Percentiles rank a stretch among this genome's conserved stretches.
These are phyloP conservation scores for Calonectria pseudoreteaudii DNA, from an alignment of 2,329 filamentous ascomycete species.

Conservation along the genomic window DNA sequence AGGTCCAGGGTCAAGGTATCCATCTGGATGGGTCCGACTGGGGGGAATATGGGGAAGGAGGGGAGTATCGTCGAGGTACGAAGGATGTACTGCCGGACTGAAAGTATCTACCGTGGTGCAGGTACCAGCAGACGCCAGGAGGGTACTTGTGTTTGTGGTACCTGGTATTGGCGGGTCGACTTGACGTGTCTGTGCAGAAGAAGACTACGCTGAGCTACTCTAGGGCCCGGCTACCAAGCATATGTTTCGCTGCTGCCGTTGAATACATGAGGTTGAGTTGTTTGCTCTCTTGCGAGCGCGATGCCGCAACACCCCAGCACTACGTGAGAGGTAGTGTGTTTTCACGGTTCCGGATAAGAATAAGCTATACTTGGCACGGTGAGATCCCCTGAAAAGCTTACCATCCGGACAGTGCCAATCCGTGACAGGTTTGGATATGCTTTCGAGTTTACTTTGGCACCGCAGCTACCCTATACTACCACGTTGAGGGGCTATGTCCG, in stretches of 20 bases:
- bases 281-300: neutral
- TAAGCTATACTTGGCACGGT: neutral
- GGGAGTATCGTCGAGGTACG: conserved; percentile 14
- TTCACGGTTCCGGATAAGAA: neutral
- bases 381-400: neutral
- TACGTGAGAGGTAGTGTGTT: neutral
- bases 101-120: neutral
- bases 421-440: neutral
- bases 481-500: neutral
- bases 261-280: neutral
- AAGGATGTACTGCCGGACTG: neutral
- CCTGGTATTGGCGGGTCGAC: neutral
- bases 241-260: neutral
- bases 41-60: conserved; percentile 6
- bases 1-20: neutral
- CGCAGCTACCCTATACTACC: neutral
- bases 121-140: neutral
- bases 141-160: conserved; percentile 4
- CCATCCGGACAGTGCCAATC: neutral
- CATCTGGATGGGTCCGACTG: neutral
- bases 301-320: neutral
- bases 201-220: neutral
- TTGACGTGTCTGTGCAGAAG: neutral
- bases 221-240: neutral
- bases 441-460: neutral